Conservation (phyloP, 768 basidiomycete species). For the Phanerodontia chrysosporium region DNA sequence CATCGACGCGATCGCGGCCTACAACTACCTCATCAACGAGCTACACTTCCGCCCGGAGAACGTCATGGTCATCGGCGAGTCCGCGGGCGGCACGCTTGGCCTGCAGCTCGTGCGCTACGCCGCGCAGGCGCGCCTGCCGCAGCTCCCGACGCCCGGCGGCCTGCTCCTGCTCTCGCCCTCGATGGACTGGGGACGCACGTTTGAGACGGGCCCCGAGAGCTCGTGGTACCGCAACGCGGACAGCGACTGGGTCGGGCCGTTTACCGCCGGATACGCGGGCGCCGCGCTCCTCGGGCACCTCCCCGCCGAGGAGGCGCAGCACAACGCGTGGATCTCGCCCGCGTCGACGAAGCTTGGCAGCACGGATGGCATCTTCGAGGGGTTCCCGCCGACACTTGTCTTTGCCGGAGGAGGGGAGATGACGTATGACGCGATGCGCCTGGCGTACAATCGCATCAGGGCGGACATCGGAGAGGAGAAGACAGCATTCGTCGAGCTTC, state of each 20-base stretch:
- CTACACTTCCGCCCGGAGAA: slow-evolving; percentile 39
- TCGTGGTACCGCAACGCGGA: neutral
- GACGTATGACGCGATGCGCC: slow-evolving; percentile 24
- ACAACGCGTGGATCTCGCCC: slow-evolving; percentile 20
- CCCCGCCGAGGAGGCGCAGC: neutral
- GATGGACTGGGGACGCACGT: slow-evolving; percentile 16
- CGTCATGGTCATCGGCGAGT: slow-evolving; percentile 50
- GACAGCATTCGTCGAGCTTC: slow-evolving; percentile 12
- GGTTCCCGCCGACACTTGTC: slow-evolving; percentile 25
- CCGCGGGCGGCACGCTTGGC: slow-evolving; percentile 50
- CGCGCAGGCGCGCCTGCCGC: slow-evolving; percentile 14
- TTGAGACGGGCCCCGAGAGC: neutral
- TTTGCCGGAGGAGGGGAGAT: slow-evolving; percentile 26
- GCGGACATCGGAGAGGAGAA: slow-evolving; percentile 21
- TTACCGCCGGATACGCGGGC: slow-evolving; percentile 10
- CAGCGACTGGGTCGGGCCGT: slow-evolving; percentile 12
- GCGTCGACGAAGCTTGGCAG: slow-evolving; percentile 6
- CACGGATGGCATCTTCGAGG: slow-evolving; percentile 15
- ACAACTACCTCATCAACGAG: slow-evolving; percentile 40
- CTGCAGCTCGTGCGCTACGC: slow-evolving; percentile 37
- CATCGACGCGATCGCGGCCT: slow-evolving; percentile 48
- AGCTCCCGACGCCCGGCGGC: slow-evolving; percentile 24
- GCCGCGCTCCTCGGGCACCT: slow-evolving; percentile 13
- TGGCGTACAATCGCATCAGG: slow-evolving; percentile 21
- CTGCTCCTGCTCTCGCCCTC: slow-evolving; percentile 33